A percentile compares a stretch with the other conserved stretches of the same genome.
Conservation (phyloP, 768 basidiomycete genomes). For the Russula griseocarnosa region DNA sequence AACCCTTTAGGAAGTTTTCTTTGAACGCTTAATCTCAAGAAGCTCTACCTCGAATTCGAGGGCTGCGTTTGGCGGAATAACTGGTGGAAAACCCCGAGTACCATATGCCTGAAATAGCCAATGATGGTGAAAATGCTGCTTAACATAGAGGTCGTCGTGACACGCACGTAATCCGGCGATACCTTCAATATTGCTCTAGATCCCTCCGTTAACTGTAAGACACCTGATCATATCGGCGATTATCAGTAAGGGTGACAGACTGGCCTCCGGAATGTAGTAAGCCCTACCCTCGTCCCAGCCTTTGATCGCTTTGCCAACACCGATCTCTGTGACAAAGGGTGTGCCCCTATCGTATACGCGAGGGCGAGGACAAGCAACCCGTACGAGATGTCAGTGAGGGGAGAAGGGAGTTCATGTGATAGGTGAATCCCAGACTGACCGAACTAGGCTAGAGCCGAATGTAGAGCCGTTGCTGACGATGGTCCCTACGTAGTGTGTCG, state of each 20-base stretch:
- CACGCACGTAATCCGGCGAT: constrained; percentile 69
- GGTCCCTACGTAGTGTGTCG: constrained; percentile 45
- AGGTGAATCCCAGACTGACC: constrained; percentile 39
- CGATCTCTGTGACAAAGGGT: constrained; percentile 68
- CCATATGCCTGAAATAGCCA: constrained; percentile 53
- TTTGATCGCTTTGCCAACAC: constrained; percentile 64
- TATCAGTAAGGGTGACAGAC: constrained; percentile 15
- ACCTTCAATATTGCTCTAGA: constrained; percentile 64
- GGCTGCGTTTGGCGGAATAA: constrained; percentile 70
- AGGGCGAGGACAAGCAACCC: not conserved
- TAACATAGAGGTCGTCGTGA: not conserved
- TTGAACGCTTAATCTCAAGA: constrained; percentile 52
- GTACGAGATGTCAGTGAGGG: not conserved
- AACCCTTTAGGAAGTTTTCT: constrained; percentile 3
- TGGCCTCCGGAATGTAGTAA: not conserved
- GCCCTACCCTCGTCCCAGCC: constrained; percentile 83
- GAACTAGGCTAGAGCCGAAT: constrained; percentile 70
- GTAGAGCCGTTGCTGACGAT: constrained; percentile 48
- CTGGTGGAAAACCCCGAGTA: constrained; percentile 63
- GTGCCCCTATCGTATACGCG: constrained; percentile 38
- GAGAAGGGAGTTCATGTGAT: no score
- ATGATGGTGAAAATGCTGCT: not conserved
- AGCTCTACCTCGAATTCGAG: constrained; percentile 84
- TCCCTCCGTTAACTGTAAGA: constrained; percentile 69
- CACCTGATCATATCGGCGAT: constrained; percentile 43